Evolutionary conservation across 768 basidiomycete genomes (phyloP), one percentile per base, ranked within the genome.

Genomic region (Kwoniella sp.): DNA sequence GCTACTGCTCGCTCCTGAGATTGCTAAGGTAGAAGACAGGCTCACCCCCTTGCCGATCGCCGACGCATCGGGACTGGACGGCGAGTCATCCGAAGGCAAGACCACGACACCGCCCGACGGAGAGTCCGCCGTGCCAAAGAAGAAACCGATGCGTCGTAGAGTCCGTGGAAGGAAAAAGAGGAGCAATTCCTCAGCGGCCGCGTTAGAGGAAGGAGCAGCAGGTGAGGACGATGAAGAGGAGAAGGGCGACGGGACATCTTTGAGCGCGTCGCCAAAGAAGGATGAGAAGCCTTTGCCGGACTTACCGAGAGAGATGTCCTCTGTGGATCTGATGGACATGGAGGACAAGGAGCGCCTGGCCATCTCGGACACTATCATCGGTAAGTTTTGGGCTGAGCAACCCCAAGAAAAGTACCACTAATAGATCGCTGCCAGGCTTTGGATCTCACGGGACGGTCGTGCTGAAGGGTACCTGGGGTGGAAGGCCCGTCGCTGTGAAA

Each of bases 361-460:
- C 0, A 72, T 77, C 3, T 72, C 74, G 23, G 76, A 77, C 48
- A 63, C 56, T n/a, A 67, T 75, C 52, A 63, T 77, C 42, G 76
- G 75, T 76, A 27, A 49, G 72, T 56, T 38, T 8, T n/a, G n/a
- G n/a, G n/a, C n/a, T n/a, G n/a, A n/a, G n/a, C n/a, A n/a, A n/a
- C n/a, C n/a, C n/a, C n/a, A n/a, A n/a, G n/a, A n/a, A n/a, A n/a
- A n/a, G n/a, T n/a, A n/a, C n/a, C n/a, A n/a, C n/a, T n/a, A n/a
- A n/a, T n/a, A n/a, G n/a, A n/a, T n/a, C n/a, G n/a, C n/a, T 20
- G 2, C 3, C 58, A 95, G 92, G 92, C 3, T 89, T 86, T 62
- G 92, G 92, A 2, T 96, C 91, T 0, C 91, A 96, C 67, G 95
- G 95, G 5, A 99, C 95, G 0, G 87, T 98, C 34, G 95, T 99